Conservation (phyloP, 352 stramenopile genomes). For the Phytopythium mirpurense region DNA sequence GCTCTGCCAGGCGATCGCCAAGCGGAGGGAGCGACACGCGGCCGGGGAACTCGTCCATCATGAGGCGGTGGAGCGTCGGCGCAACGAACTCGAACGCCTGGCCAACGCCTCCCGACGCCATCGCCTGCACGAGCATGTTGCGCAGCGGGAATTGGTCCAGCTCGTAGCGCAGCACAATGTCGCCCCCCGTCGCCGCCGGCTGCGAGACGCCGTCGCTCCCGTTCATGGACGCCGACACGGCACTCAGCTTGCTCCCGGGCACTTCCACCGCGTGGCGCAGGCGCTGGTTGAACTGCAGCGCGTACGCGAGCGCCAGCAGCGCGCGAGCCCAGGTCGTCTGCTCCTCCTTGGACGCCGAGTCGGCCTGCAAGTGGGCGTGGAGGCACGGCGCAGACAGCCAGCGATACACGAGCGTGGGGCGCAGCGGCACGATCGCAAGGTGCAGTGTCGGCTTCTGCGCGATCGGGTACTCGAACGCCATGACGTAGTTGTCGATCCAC, state of each 20-base stretch:
- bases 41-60: conserved; percentile 48
- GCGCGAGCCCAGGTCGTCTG: conserved; percentile 30
- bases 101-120: conserved; percentile 25
- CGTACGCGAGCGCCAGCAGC: conserved; percentile 45
- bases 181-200: conserved; percentile 11
- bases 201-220: background rate
- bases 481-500: conserved; percentile 74
- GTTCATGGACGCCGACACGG: conserved; percentile 24
- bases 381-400: conserved; percentile 31
- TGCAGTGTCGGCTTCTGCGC: conserved; percentile 46
- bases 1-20: conserved; percentile 4
- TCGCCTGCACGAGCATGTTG: conserved; percentile 37
- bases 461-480: conserved; percentile 73
- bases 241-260: conserved; percentile 46
- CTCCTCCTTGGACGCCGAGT: conserved; percentile 6
- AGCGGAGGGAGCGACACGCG: conserved; percentile 1
- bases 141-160: conserved; percentile 30
- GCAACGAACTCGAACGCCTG: conserved; percentile 48
- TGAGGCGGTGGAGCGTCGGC: conserved; percentile 40
- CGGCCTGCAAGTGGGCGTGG: background rate
- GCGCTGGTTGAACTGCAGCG: conserved; percentile 64
- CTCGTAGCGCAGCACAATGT: conserved; percentile 57
- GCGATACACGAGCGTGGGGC: conserved; percentile 26
- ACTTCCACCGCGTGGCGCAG: conserved; percentile 48
- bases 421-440: conserved; percentile 56